Evolutionary conservation across 1,284 basidiomycete species (phyloP).

Genomic region (Boletus semigastroideus): DNA sequence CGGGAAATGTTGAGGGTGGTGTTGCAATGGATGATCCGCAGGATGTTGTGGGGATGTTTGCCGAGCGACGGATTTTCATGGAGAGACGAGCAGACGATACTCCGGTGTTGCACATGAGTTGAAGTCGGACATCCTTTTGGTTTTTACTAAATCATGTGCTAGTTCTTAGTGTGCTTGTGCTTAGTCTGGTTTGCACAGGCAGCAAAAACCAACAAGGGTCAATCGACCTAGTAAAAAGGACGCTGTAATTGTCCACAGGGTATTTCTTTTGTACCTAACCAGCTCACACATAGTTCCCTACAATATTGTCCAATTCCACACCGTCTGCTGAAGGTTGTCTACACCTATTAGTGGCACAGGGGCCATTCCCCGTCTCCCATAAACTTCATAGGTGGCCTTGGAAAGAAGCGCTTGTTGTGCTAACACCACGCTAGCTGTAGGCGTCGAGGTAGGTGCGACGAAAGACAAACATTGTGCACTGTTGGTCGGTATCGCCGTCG

Average conservation of each 20-base stretch:
- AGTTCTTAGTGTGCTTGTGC: too few relatives aligned
- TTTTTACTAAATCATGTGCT: too few relatives aligned
- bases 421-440: conserved; percentile 11
- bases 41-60: background rate
- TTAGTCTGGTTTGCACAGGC: too few relatives aligned
- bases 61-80: too few relatives aligned
- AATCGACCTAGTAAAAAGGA: too few relatives aligned
- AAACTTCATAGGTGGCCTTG: conserved; percentile 15
- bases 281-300: background rate
- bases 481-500: conserved; percentile 22
- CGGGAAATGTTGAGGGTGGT: background rate
- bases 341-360: conserved; percentile 16
- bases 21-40: background rate
- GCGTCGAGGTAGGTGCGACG: conserved; percentile 30
- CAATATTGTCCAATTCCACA: conserved; percentile 28
- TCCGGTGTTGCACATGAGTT: background rate
- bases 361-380: conserved; percentile 6
- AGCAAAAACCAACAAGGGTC: too few relatives aligned
- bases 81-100: too few relatives aligned
- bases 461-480: conserved; percentile 27
- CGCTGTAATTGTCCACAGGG: too few relatives aligned
- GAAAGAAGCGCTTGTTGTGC: conserved; percentile 7
- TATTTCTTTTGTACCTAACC: too few relatives aligned
- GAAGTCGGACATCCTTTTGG: background rate
- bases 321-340: conserved; percentile 16